A percentile compares a stretch with the other conserved stretches of the same genome.
Evolutionary conservation across 345 rosid genomes (phyloP).

Genomic region (Lepidium africanum): DNA sequence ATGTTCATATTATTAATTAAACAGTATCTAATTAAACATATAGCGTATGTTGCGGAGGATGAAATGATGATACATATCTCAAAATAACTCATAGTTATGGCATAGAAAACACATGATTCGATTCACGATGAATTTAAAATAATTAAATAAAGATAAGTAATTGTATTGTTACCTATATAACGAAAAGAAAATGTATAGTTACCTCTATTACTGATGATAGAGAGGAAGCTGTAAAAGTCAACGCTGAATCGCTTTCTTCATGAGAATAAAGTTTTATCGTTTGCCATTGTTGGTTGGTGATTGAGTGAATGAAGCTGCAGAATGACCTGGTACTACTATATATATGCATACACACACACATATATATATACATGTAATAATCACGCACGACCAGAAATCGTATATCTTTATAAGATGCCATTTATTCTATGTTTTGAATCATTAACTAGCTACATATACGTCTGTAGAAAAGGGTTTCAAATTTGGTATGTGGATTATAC

Average conservation of each 20-base stretch:
- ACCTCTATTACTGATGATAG: background rate
- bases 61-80: background rate
- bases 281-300: constrained; percentile 22
- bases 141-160: no score
- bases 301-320: constrained; percentile 33
- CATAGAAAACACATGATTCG: background rate
- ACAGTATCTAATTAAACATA: background rate
- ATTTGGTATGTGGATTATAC: background rate
- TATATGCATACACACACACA: background rate
- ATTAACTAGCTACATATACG: background rate
- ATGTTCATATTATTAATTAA: background rate
- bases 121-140: background rate
- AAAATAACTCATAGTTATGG: background rate
- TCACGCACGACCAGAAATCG: no score
- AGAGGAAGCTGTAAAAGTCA: background rate
- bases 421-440: background rate
- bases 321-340: constrained; percentile 21
- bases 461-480: background rate
- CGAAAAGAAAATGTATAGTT: no score
- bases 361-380: background rate
- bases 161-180: constrained; percentile 10
- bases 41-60: background rate
- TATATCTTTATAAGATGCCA: no score
- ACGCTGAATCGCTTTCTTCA: background rate
- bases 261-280: background rate